Percentiles rank a stretch among this genome's conserved stretches.
Conservation (phyloP, 2,329 filamentous ascomycete genomes). For the Penicillium polonicum region DNA sequence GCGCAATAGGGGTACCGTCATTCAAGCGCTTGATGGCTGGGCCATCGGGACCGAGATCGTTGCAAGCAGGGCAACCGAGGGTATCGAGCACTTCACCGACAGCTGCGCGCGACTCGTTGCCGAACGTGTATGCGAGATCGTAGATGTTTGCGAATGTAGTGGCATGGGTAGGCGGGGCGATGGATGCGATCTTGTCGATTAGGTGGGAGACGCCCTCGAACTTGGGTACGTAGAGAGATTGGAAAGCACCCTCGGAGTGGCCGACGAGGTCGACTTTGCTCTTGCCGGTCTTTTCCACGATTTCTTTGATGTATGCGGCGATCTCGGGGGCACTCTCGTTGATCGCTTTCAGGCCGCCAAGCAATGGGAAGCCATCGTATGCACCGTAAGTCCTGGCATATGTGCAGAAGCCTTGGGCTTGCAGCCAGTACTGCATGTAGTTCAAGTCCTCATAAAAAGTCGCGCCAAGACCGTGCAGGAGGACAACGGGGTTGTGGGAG, state of each 20-base stretch:
- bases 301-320: conserved; percentile 41
- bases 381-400: conserved; percentile 46
- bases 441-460: conserved; percentile 42
- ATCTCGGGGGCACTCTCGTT: conserved; percentile 41
- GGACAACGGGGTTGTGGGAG: conserved; percentile 34
- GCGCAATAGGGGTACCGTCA: conserved; percentile 35
- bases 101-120: conserved; percentile 25
- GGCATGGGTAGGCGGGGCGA: conserved; percentile 39
- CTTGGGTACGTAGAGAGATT: conserved; percentile 43
- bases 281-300: conserved; percentile 37
- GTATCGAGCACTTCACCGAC: conserved; percentile 27
- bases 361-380: conserved; percentile 36
- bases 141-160: conserved; percentile 34
- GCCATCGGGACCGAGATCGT: conserved; percentile 33
- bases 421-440: conserved; percentile 37
- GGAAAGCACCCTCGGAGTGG: conserved; percentile 47
- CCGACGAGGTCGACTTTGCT: conserved; percentile 45
- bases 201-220: conserved; percentile 33
- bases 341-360: conserved; percentile 43
- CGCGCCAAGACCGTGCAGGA: conserved; percentile 40
- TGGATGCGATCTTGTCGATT: conserved; percentile 36
- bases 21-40: conserved; percentile 32
- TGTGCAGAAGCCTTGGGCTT: conserved; percentile 43
- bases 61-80: conserved; percentile 36
- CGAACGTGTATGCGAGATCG: conserved; percentile 29